A percentile compares a stretch with the other conserved stretches of the same genome.
Evolutionary conservation across 495 filamentous ascomycete genomes (phyloP).

Genomic region (Recurvomyces mirabilis): DNA sequence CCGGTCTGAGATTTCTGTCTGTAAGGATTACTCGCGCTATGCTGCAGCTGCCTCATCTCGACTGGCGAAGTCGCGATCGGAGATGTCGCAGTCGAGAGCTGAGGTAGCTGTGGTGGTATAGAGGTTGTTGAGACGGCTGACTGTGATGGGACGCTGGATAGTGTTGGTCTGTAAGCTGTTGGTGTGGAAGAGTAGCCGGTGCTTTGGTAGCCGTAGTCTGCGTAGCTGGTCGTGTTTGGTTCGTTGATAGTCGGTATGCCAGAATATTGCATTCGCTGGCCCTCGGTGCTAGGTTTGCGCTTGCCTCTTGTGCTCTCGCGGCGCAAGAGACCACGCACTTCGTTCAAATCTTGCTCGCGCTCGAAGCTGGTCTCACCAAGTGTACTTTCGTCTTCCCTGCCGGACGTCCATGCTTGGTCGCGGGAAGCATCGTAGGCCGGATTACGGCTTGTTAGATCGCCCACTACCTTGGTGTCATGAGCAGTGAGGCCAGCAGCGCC

Average conservation of each 20-base stretch:
- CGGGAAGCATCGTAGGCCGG: constrained; percentile 17
- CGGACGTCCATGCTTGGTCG: constrained; percentile 21
- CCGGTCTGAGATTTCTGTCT: neutral
- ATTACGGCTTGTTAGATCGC: constrained; percentile 15
- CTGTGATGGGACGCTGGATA: no score
- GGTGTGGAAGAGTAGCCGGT: neutral
- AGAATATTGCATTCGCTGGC: neutral
- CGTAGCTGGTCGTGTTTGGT: neutral
- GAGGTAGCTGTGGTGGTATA: neutral
- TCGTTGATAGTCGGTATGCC: constrained; percentile 22
- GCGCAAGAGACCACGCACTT: constrained; percentile 24
- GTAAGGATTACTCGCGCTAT: constrained; percentile 13
- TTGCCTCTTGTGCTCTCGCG: constrained; percentile 24
- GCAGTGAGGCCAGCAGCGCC: constrained; percentile 31
- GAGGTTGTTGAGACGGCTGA: neutral
- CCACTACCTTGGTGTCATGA: constrained; percentile 8
- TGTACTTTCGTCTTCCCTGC: constrained; percentile 18
- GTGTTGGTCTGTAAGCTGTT: neutral
- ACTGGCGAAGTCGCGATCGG: constrained; percentile 7
- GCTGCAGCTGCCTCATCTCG: constrained; percentile 14
- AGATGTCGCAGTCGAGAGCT: neutral
- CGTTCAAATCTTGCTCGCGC: constrained; percentile 22
- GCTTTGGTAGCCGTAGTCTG: constrained; percentile 6
- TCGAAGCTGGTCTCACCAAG: constrained; percentile 21
- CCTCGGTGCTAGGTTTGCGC: constrained; percentile 12